Evolutionary conservation across 1,284 basidiomycete species (phyloP).

Genomic region (Cystobasidiaceae sp.): DNA sequence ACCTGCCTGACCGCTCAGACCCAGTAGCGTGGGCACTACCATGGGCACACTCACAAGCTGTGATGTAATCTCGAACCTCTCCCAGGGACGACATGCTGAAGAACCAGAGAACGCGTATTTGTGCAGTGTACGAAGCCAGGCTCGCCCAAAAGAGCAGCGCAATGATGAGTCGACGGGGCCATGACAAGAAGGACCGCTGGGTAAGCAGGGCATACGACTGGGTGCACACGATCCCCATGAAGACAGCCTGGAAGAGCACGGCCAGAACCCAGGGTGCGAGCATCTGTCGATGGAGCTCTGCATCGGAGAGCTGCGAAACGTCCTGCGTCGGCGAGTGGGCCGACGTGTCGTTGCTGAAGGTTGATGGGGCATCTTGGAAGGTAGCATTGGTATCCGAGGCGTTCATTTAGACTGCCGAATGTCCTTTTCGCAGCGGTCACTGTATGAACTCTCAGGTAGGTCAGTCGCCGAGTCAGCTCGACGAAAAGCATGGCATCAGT

Average conservation of each 20-base stretch:
- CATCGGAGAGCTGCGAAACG: background rate
- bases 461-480: too few species aligned
- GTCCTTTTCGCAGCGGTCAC: too few species aligned
- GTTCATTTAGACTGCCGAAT: too few species aligned
- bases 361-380: too few species aligned
- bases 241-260: background rate
- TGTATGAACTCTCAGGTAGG: too few species aligned
- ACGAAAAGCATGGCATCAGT: too few species aligned
- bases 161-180: background rate
- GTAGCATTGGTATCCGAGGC: too few species aligned
- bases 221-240: background rate
- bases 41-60: background rate
- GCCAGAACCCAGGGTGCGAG: slow-evolving; percentile 1
- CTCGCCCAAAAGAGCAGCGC: background rate
- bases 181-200: background rate
- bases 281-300: background rate
- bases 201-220: background rate
- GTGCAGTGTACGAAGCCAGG: background rate
- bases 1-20: too few species aligned
- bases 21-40: too few species aligned
- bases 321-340: background rate
- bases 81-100: slow-evolving; percentile 12
- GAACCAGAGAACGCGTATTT: background rate
- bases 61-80: background rate
- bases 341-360: too few species aligned